These are phyloP conservation scores for Crepidotus variabilis DNA, from an alignment of 768 basidiomycete species.

Conservation along the genomic window DNA sequence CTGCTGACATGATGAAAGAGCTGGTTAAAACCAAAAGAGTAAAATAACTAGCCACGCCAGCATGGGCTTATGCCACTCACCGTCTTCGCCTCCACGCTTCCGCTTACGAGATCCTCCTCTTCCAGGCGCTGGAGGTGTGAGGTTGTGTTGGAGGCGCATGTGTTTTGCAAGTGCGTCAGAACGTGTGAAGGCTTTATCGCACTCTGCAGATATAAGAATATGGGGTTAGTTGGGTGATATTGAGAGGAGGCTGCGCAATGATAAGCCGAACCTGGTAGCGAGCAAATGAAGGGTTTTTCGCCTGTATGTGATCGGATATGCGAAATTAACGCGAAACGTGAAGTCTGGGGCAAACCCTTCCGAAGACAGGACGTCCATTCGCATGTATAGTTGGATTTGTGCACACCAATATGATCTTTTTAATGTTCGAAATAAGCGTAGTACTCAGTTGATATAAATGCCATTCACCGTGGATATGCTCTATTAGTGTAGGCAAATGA, in stretches of 20 bases:
- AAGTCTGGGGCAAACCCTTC: conserved; percentile 80
- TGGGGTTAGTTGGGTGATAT: conserved; percentile 3
- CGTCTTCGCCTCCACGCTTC: conserved; percentile 51
- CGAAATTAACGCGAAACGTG: conserved; percentile 85
- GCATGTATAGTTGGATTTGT: conserved; percentile 85
- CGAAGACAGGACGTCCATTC: conserved; percentile 85
- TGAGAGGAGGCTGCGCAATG: background rate
- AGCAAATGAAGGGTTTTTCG: conserved; percentile 88
- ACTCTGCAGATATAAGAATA: conserved; percentile 49
- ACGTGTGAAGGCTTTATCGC: conserved; percentile 92
- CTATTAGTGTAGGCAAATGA: conserved; percentile 70
- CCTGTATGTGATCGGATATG: conserved; percentile 93
- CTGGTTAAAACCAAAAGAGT: conserved; percentile 6
- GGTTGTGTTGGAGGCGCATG: conserved; percentile 84
- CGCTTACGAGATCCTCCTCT: conserved; percentile 70
- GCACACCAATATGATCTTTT: conserved; percentile 60
- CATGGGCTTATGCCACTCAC: conserved; percentile 17
- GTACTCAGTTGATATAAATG: background rate
- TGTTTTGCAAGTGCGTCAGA: conserved; percentile 93
- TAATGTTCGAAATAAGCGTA: background rate
- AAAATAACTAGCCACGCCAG: conserved; percentile 2
- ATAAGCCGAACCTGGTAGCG: conserved; percentile 55
- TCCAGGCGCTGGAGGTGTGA: conserved; percentile 68
- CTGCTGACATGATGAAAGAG: conserved; percentile 17
- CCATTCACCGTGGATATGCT: conserved; percentile 76